Conservation (phyloP, 768 basidiomycete species). For the Agaricus bisporus region DNA sequence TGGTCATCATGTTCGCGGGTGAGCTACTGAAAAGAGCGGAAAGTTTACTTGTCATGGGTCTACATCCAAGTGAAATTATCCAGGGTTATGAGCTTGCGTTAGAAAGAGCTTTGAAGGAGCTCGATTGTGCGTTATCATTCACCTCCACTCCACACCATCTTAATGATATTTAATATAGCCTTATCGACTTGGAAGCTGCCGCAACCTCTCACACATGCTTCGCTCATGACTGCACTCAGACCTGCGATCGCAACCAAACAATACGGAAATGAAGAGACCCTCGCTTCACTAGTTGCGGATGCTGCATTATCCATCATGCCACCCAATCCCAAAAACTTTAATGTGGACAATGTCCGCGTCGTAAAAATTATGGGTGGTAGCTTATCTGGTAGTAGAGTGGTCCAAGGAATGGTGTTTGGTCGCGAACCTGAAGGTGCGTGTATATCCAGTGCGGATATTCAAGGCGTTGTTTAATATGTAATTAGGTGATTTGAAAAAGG, state of each 20-base stretch:
- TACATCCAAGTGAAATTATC: conserved; percentile 94
- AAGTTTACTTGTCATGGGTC: conserved; percentile 88
- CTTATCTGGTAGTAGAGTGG: conserved; percentile 77
- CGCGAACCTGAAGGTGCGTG: conserved; percentile 84
- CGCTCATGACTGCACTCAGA: conserved; percentile 71
- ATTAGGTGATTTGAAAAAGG: conserved; percentile 79
- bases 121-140: conserved; percentile 67
- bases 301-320: conserved; percentile 94
- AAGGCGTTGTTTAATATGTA: not conserved
- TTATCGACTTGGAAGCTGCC: conserved; percentile 67
- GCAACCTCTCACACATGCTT: conserved; percentile 60
- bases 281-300: conserved; percentile 83
- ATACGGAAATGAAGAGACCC: conserved; percentile 84
- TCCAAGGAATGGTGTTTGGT: conserved; percentile 97
- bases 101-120: conserved; percentile 75
- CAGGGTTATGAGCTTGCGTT: conserved; percentile 93
- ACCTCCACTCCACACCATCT: conserved; percentile 6
- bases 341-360: conserved; percentile 96
- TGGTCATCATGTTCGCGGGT: conserved; percentile 91
- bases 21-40: conserved; percentile 94
- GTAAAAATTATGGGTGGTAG: conserved; percentile 98
- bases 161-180: conserved; percentile 35
- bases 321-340: conserved; percentile 82
- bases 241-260: conserved; percentile 97
- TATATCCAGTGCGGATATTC: not conserved